Evolutionary conservation across 331 rosid species (phyloP).

Genomic region (Arachis monticola): DNA sequence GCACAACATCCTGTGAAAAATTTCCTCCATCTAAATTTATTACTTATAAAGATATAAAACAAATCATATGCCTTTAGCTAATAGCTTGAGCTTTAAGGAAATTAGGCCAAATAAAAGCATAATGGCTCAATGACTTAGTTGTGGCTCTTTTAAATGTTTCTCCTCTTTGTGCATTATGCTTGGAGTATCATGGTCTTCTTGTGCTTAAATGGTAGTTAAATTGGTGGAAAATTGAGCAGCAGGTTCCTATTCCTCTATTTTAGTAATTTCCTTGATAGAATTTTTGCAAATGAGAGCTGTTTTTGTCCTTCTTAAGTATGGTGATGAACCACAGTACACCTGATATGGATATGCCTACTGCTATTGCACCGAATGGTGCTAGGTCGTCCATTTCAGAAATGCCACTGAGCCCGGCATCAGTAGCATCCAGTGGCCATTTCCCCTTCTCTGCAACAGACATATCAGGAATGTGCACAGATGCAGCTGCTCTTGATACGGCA

Average conservation of each 20-base stretch:
- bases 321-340: constrained; percentile 64
- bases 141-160: neutral
- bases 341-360: constrained; percentile 55
- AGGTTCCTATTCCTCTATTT: constrained; percentile 9
- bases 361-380: constrained; percentile 60
- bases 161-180: neutral
- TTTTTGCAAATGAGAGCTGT: constrained; percentile 39
- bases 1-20: neutral
- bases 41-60: neutral
- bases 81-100: neutral
- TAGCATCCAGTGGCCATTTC: constrained; percentile 79
- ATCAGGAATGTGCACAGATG: constrained; percentile 67
- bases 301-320: constrained; percentile 60
- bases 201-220: neutral
- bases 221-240: constrained; percentile 9
- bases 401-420: constrained; percentile 75
- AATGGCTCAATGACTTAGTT: neutral
- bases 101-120: constrained; percentile 1
- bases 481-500: constrained; percentile 61
- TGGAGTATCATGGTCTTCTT: neutral
- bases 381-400: constrained; percentile 77
- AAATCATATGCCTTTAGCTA: neutral
- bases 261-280: constrained; percentile 37
- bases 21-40: constrained; percentile 2
- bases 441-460: constrained; percentile 73